phyloP scores from a whole-genome alignment of 257 asterid genomes.

The Solanum dulcamara region DNA sequence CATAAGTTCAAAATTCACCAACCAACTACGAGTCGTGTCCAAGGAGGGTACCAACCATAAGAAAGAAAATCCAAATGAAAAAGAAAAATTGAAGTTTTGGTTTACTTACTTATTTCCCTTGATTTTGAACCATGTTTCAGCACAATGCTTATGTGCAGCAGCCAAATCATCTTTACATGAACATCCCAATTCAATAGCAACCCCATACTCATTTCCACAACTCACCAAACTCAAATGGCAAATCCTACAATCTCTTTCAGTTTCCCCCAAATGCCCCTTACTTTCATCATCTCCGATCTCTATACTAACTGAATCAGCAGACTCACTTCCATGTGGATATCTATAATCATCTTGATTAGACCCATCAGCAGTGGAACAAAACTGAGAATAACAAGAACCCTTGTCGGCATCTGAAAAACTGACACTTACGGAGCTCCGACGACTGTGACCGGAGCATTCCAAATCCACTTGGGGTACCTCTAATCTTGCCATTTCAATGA shows the following conservation, averaged over 20 bases:
- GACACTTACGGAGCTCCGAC: conserved; percentile 21
- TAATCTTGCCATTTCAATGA: neutral
- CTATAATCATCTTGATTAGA: conserved; percentile 31
- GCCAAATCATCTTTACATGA: conserved; percentile 84
- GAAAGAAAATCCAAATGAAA: neutral
- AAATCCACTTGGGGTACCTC: neutral
- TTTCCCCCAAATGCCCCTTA: conserved; percentile 18
- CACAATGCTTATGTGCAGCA: conserved; percentile 82
- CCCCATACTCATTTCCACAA: conserved; percentile 38
- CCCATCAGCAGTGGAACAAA: conserved; percentile 54
- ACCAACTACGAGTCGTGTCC: too few species aligned
- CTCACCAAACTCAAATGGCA: conserved; percentile 69
- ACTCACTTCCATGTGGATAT: conserved; percentile 1
- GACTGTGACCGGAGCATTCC: neutral
- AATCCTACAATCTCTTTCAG: conserved; percentile 66
- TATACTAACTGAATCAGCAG: conserved; percentile 29
- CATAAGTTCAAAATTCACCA: neutral
- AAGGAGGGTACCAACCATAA: too few species aligned
- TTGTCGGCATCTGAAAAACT: conserved; percentile 68
- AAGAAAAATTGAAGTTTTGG: neutral
- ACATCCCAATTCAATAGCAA: conserved; percentile 74
- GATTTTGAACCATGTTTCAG: conserved; percentile 90
- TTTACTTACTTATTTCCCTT: conserved; percentile 76
- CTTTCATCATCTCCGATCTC: conserved; percentile 22
- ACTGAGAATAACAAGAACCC: conserved; percentile 62